Evolutionary conservation across 2,329 filamentous ascomycete species (phyloP).

Genomic region (Exophiala sp.): DNA sequence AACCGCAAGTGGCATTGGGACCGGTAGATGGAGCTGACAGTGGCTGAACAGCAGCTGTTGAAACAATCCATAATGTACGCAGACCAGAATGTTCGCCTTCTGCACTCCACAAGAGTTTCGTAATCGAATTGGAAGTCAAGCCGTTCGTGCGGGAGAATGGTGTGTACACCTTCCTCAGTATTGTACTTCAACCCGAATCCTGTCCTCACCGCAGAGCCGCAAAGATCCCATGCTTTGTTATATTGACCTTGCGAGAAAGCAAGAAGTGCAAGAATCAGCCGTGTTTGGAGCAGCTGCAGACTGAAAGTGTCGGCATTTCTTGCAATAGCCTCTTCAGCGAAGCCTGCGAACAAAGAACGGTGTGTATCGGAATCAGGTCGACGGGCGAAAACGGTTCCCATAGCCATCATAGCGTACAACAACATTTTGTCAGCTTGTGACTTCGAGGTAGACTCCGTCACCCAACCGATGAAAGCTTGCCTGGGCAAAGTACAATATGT

Average conservation of each 20-base stretch:
- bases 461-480: conserved; percentile 53
- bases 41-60: conserved; percentile 56
- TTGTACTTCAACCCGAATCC: conserved; percentile 62
- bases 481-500: conserved; percentile 57
- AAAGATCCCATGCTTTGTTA: conserved; percentile 61
- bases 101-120: conserved; percentile 61
- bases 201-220: conserved; percentile 59
- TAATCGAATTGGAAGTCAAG: conserved; percentile 59
- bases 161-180: conserved; percentile 54
- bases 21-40: conserved; percentile 55
- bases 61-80: conserved; percentile 67
- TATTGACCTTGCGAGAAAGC: conserved; percentile 60
- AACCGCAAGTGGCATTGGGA: conserved; percentile 66
- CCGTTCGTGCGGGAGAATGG: conserved; percentile 43
- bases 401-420: conserved; percentile 57
- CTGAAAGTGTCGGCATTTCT: conserved; percentile 51
- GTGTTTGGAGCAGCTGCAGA: conserved; percentile 64
- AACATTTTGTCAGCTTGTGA: conserved; percentile 57
- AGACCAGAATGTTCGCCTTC: conserved; percentile 69
- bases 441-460: conserved; percentile 47
- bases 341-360: conserved; percentile 49
- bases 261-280: conserved; percentile 65
- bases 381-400: conserved; percentile 54
- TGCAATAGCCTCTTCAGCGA: conserved; percentile 58
- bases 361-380: conserved; percentile 41